Evolutionary conservation across 257 asterid species (phyloP).

Genomic region (Lycium barbarum): DNA sequence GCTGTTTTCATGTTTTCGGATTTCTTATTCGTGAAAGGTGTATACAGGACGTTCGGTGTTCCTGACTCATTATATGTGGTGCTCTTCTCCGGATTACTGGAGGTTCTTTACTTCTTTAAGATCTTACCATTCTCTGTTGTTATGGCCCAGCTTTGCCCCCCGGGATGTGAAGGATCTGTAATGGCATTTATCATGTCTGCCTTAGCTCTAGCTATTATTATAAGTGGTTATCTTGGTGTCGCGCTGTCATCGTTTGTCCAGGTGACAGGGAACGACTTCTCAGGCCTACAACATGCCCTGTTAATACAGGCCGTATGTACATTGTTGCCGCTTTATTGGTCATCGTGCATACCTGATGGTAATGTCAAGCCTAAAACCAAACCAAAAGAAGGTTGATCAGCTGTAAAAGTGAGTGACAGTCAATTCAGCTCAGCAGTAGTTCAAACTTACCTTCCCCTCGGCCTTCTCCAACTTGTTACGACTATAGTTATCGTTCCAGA

Average conservation of each 20-base stretch:
- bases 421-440: slow-evolving; percentile 24
- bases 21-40: slow-evolving; percentile 75
- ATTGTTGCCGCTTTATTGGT: slow-evolving; percentile 69
- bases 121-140: slow-evolving; percentile 78
- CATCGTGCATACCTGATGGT: slow-evolving; percentile 67
- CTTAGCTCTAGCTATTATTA: slow-evolving; percentile 70
- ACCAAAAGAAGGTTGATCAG: slow-evolving; percentile 55
- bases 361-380: slow-evolving; percentile 41
- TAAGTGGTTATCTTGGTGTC: slow-evolving; percentile 91
- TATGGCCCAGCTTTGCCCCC: slow-evolving; percentile 89
- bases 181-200: slow-evolving; percentile 96
- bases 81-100: slow-evolving; percentile 79
- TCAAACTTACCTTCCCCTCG: slow-evolving; percentile 4
- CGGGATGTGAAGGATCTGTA: slow-evolving; percentile 93
- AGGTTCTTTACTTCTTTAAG: slow-evolving; percentile 80
- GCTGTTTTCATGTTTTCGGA: slow-evolving; percentile 74
- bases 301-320: slow-evolving; percentile 82
- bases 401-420: not conserved
- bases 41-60: slow-evolving; percentile 66
- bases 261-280: slow-evolving; percentile 73
- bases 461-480: not conserved
- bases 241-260: slow-evolving; percentile 66
- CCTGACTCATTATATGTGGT: slow-evolving; percentile 75
- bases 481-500: not conserved
- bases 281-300: slow-evolving; percentile 64